These are phyloP conservation scores for Mucor velutinosus DNA, from an alignment of 371 early-diverging fungal genomes.

Conservation along the genomic window DNA sequence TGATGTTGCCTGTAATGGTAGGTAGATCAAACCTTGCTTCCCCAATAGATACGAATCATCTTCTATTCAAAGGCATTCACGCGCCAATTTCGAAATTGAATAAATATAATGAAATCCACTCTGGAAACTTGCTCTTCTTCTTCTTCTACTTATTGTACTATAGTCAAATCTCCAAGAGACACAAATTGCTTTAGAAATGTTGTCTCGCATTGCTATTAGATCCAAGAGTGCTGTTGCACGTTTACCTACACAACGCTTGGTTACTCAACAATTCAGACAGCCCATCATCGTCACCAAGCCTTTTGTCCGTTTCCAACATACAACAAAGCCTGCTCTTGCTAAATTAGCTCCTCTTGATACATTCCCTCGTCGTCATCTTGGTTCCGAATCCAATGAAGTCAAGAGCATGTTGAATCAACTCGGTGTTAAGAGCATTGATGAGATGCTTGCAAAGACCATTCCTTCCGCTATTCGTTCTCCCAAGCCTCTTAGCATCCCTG, in stretches of 20 bases:
- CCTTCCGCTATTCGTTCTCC: conserved; percentile 81
- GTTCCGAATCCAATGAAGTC: conserved; percentile 75
- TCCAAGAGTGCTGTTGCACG: conserved; percentile 25
- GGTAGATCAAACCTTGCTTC: conserved; percentile 35
- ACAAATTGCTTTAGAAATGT: conserved; percentile 15
- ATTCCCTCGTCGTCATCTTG: conserved; percentile 89
- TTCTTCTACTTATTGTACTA: background rate
- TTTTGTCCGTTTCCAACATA: conserved; percentile 34
- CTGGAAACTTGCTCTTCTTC: conserved; percentile 1
- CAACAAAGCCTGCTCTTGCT: conserved; percentile 37
- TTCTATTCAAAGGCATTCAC: conserved; percentile 11
- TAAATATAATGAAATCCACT: background rate
- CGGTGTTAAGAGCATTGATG: conserved; percentile 78
- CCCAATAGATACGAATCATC: conserved; percentile 26
- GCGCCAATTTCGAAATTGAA: conserved; percentile 8
- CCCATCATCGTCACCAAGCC: conserved; percentile 12
- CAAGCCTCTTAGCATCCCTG: conserved; percentile 63
- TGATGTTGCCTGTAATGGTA: conserved; percentile 39
- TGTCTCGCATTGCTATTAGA: conserved; percentile 40
- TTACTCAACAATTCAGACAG: conserved; percentile 15
- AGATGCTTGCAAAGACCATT: conserved; percentile 80
- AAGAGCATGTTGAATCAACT: conserved; percentile 79
- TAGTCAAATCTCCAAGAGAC: background rate
- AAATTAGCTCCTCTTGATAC: conserved; percentile 67
- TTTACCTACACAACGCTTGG: conserved; percentile 16